Evolutionary conservation across 1,284 basidiomycete species (phyloP).

Genomic region (Naganishia cerealis): DNA sequence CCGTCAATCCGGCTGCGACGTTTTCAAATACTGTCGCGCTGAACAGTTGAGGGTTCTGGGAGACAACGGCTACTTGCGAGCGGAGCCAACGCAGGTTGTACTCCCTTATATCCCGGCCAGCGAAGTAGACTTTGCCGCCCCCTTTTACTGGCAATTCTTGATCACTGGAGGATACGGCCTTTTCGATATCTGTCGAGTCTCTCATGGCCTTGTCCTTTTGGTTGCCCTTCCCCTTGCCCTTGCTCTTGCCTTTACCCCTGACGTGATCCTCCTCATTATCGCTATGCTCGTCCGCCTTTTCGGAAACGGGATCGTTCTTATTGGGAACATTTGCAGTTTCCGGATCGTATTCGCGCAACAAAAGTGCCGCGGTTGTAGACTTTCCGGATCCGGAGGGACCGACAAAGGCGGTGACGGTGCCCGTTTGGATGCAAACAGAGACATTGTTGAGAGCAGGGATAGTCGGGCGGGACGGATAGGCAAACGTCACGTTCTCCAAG

Average conservation of each 20-base stretch:
- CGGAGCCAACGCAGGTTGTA: conserved; percentile 86
- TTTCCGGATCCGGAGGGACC: conserved; percentile 55
- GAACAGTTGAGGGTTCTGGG: conserved; percentile 58
- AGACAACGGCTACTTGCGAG: conserved; percentile 68
- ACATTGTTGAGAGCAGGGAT: conserved; percentile 62
- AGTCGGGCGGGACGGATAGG: conserved; percentile 54
- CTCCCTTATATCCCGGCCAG: conserved; percentile 72
- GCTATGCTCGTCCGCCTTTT: conserved; percentile 31
- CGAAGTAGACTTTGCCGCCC: conserved; percentile 57
- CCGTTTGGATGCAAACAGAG: conserved; percentile 46
- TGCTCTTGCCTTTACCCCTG: conserved; percentile 36
- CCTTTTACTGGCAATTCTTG: conserved; percentile 8
- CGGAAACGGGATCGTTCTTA: conserved; percentile 30
- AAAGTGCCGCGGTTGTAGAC: conserved; percentile 54
- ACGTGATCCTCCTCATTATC: conserved; percentile 37
- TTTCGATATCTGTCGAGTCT: conserved; percentile 27
- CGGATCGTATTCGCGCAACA: conserved; percentile 55
- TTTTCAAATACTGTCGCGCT: conserved; percentile 74
- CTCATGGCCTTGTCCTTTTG: conserved; percentile 6
- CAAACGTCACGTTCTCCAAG: conserved; percentile 54
- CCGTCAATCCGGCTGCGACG: conserved; percentile 88
- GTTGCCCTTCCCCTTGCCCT: conserved; percentile 13
- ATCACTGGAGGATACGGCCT: neutral
- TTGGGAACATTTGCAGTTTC: conserved; percentile 35
- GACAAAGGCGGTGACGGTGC: conserved; percentile 55